Conservation (phyloP, 2,329 filamentous ascomycete genomes). For the Thielaviopsis ethacetica region DNA sequence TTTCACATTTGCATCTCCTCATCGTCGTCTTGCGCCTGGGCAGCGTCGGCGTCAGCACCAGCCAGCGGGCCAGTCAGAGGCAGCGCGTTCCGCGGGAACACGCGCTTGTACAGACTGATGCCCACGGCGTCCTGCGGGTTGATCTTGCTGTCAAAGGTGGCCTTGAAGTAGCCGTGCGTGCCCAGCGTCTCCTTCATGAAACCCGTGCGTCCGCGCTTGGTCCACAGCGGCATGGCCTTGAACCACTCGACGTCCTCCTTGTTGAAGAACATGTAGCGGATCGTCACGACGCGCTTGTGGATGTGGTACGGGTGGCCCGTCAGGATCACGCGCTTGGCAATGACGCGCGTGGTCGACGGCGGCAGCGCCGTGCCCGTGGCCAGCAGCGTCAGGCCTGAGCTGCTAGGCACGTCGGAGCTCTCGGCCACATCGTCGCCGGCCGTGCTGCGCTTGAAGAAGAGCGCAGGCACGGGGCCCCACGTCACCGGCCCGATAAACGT, state of each 20-base stretch:
- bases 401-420: constrained; percentile 22
- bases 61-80: constrained; percentile 29
- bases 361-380: constrained; percentile 77
- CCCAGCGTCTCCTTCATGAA: constrained; percentile 89
- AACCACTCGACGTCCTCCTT: constrained; percentile 92
- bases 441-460: constrained; percentile 61
- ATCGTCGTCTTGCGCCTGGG: constrained; percentile 2
- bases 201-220: constrained; percentile 69
- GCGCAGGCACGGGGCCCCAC: constrained; percentile 79
- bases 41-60: constrained; percentile 17
- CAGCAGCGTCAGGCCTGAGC: constrained; percentile 51
- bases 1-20: constrained; percentile 13
- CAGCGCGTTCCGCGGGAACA: constrained; percentile 58
- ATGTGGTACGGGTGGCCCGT: constrained; percentile 98
- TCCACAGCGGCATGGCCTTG: constrained; percentile 92
- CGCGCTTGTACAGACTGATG: constrained; percentile 73
- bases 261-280: constrained; percentile 99
- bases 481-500: constrained; percentile 80
- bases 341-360: constrained; percentile 58
- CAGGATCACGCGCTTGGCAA: constrained; percentile 85
- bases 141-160: constrained; percentile 88
- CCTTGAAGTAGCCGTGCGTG: constrained; percentile 99
- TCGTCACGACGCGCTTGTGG: constrained; percentile 91
- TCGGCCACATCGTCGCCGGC: constrained; percentile 27
- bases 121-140: constrained; percentile 91